Evolutionary conservation across 352 stramenopile species (phyloP), one percentile per base, ranked within the genome.

Genomic region (Pythium insidiosum): DNA sequence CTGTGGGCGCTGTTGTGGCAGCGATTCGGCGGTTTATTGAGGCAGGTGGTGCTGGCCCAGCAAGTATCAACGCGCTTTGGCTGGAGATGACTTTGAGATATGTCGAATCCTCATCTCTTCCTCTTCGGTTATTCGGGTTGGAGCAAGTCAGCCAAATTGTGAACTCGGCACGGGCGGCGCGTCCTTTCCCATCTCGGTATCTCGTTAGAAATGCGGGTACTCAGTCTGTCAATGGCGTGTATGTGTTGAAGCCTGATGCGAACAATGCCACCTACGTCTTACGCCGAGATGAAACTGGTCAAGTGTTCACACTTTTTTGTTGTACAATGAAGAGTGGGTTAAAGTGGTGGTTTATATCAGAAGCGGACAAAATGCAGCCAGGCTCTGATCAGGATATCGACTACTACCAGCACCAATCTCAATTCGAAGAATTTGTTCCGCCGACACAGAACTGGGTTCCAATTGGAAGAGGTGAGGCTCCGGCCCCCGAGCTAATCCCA

Each of bases 311-410:
- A 9, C 68, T 99, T 1, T 98, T 98, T 68, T 95, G 92, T 38
- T 99, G 95, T 61, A 97, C 88, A 13, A 99, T 98, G 95, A 95
- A 97, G 52, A 98, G 88, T 43, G 93, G 97, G 5, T 83, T 97
- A 29, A 98, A 98, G 68, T 98, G 95, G 95, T 99, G 96, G 96
- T 99, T 98, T 60, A 94, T 99, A 35, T 98, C 90, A 20, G 94
- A 98, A 56, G 95, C 95, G 1, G 96, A 99, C 58, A 85, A 95
- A 50, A 88, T 97, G 58, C 88, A 98, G 50, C 95, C 95, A 25
- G 96, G 96, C 21, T 98, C 96, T 6, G 95, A 99, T 58, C 94
- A 98, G 55, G 96, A 99, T 66, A 94, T 98, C 53, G 95, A 99
- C 62, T 99, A 99, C 63, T 99, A 99, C 62, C 94, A 98, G 60